Percentiles rank a stretch among this genome's conserved stretches.
These are phyloP conservation scores for Phytophthora meadii DNA, from an alignment of 352 stramenopile genomes.

Conservation along the genomic window DNA sequence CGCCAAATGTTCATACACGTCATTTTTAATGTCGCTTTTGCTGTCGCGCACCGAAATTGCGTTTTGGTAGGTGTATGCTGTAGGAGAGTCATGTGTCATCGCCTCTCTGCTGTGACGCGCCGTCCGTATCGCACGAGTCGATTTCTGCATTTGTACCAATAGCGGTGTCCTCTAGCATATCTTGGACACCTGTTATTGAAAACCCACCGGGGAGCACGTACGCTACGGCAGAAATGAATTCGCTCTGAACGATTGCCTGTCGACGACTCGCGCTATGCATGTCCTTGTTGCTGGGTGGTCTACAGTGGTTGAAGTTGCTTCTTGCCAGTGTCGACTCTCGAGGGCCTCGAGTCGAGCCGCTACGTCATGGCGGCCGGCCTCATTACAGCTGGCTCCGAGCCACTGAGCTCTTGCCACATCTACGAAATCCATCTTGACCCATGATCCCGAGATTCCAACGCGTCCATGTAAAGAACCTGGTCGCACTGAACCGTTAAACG, in stretches of 20 bases:
- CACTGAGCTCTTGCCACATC: constrained; percentile 2
- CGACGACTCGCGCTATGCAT: constrained; percentile 2
- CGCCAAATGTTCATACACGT: no score
- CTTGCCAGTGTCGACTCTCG: no score
- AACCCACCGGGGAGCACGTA: no score
- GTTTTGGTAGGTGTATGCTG: constrained; percentile 12
- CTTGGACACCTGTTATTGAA: no score
- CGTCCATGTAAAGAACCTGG: constrained; percentile 4
- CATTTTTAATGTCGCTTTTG: no score
- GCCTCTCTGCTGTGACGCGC: constrained; percentile 3
- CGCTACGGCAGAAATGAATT: no score
- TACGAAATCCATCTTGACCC: background rate
- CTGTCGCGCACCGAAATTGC: constrained; percentile 17
- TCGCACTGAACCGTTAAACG: background rate
- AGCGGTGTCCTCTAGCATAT: no score
- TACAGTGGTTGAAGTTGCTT: constrained; percentile 5
- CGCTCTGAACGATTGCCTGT: background rate
- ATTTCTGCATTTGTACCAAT: no score
- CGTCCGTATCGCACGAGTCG: no score
- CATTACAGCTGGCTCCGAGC: constrained; percentile 1
- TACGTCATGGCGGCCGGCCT: constrained; percentile 6
- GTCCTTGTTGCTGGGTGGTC: constrained; percentile 10
- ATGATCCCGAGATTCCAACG: background rate
- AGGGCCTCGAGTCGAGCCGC: background rate
- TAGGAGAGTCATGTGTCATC: constrained; percentile 4